A percentile compares a stretch with the other conserved stretches of the same genome.
These are phyloP conservation scores for Bjerkandera adusta DNA, from an alignment of 1,284 basidiomycete genomes.

Conservation along the genomic window DNA sequence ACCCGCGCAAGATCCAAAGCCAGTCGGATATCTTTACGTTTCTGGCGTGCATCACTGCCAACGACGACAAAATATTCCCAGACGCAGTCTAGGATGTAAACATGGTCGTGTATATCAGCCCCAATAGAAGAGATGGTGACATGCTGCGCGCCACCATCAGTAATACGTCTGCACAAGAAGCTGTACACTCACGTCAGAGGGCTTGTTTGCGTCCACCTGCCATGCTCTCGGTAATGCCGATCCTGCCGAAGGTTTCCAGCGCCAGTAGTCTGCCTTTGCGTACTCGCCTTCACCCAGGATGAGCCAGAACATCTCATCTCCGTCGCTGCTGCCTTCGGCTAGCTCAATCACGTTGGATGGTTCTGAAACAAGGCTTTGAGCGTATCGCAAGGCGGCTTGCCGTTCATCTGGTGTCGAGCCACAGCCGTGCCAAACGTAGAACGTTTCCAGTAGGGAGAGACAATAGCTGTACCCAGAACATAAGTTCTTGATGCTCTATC, in stretches of 20 bases:
- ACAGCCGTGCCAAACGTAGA: conserved; percentile 78
- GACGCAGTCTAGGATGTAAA: conserved; percentile 68
- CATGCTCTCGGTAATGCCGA: conserved; percentile 47
- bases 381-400: conserved; percentile 59
- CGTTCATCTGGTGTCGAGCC: conserved; percentile 61
- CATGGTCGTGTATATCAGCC: conserved; percentile 32
- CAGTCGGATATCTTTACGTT: conserved; percentile 56
- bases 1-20: conserved; percentile 60
- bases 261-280: conserved; percentile 78
- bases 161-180: conserved; percentile 2
- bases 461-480: conserved; percentile 82
- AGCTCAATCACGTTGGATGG: conserved; percentile 49
- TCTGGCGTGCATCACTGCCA: conserved; percentile 58
- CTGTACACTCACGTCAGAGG: conserved; percentile 37
- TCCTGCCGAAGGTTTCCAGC: conserved; percentile 51
- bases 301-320: conserved; percentile 83
- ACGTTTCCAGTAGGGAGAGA: conserved; percentile 60
- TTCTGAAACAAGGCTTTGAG: conserved; percentile 40
- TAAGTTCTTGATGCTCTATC: conserved; percentile 60
- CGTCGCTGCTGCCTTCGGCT: conserved; percentile 55
- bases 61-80: conserved; percentile 80
- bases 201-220: conserved; percentile 45
- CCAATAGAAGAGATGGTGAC: conserved; percentile 29
- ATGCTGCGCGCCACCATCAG: conserved; percentile 22
- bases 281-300: conserved; percentile 70